phyloP scores from a whole-genome alignment of 768 basidiomycete species.

The Cystobasidiopsis lactophilus region DNA sequence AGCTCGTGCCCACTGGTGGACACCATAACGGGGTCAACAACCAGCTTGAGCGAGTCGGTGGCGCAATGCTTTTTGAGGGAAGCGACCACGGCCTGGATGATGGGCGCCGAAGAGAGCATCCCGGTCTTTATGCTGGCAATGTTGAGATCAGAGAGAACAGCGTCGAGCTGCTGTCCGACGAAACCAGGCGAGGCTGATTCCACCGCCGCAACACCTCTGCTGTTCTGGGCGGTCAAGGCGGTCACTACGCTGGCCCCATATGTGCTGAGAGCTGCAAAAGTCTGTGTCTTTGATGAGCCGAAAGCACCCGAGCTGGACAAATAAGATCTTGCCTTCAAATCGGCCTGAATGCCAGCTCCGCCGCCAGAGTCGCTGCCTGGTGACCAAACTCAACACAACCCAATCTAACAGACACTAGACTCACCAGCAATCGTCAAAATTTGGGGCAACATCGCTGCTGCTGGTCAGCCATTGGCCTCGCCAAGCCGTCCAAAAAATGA shows the following conservation, averaged over 20 bases:
- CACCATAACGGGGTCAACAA: slow-evolving; percentile 60
- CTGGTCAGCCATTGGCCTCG: too few species aligned
- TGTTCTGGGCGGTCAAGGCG: slow-evolving; percentile 76
- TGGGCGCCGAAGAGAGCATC: slow-evolving; percentile 51
- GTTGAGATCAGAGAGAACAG: slow-evolving; percentile 49
- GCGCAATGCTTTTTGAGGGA: slow-evolving; percentile 28
- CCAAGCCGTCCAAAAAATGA: too few species aligned
- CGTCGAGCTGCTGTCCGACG: slow-evolving; percentile 47
- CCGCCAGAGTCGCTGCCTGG: slow-evolving; percentile 41
- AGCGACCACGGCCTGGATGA: slow-evolving; percentile 33
- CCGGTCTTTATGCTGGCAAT: slow-evolving; percentile 65
- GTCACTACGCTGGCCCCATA: slow-evolving; percentile 67
- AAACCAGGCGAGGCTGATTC: slow-evolving; percentile 47
- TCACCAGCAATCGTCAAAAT: too few species aligned
- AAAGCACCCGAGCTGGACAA: neutral
- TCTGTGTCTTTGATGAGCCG: slow-evolving; percentile 28
- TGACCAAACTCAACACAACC: too few species aligned
- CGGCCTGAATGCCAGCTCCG: slow-evolving; percentile 73
- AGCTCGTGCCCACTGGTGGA: slow-evolving; percentile 72
- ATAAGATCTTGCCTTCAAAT: slow-evolving; percentile 5
- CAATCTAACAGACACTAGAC: too few species aligned
- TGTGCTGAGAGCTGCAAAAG: slow-evolving; percentile 52
- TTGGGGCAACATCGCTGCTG: too few species aligned
- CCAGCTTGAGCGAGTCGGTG: neutral
- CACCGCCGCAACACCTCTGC: slow-evolving; percentile 56